Evolutionary conservation across 257 asterid genomes (phyloP).

Genomic region (Nicotiana knightiana): DNA sequence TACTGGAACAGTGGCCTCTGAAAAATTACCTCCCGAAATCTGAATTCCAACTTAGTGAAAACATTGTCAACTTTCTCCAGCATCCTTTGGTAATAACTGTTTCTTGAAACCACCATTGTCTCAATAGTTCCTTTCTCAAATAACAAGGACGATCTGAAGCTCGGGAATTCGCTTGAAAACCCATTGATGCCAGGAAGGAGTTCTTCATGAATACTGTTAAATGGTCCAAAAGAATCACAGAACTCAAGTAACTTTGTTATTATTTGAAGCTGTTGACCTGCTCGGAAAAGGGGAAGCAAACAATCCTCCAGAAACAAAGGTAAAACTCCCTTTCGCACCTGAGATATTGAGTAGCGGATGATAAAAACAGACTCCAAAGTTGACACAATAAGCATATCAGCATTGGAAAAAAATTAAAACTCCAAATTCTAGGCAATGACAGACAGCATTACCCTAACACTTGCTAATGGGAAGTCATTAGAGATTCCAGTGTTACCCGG

Average conservation of each 20-base stretch:
- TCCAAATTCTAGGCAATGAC: constrained; percentile 16
- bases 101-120: constrained; percentile 51
- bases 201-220: constrained; percentile 38
- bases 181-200: constrained; percentile 63
- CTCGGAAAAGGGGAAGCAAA: constrained; percentile 70
- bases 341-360: constrained; percentile 21
- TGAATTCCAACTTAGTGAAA: constrained; percentile 54
- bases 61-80: constrained; percentile 59
- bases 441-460: constrained; percentile 55
- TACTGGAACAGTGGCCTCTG: neutral
- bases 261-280: constrained; percentile 98
- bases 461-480: constrained; percentile 48
- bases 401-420: constrained; percentile 11
- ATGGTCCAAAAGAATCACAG: constrained; percentile 44
- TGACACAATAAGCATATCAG: constrained; percentile 17
- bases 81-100: constrained; percentile 59
- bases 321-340: constrained; percentile 81
- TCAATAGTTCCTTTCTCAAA: constrained; percentile 68
- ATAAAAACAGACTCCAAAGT: constrained; percentile 22
- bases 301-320: constrained; percentile 88
- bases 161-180: constrained; percentile 43
- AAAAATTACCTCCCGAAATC: constrained; percentile 51
- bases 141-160: constrained; percentile 57
- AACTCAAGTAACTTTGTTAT: constrained; percentile 74
- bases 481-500: constrained; percentile 30